Base-by-base conservation (phyloP, 805 yeast species). In the Pichia manshurica region DNA sequence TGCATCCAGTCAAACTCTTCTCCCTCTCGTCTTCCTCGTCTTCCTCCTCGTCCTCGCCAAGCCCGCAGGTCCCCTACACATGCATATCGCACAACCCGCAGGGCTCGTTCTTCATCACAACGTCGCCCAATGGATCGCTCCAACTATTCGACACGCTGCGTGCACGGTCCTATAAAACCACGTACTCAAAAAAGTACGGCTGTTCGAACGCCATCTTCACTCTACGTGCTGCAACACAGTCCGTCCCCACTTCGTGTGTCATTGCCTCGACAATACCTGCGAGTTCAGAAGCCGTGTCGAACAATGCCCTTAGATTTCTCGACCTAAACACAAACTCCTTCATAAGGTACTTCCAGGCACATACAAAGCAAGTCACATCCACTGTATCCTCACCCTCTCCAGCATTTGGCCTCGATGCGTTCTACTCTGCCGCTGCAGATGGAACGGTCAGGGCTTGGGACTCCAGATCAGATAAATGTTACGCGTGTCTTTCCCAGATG, bases 361-460 rank as follows among this genome's bases (percentile, higher is more conserved):
- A 93, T 63, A 80, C 81, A 44, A 86, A 78, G 13, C 75, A 80
- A 51, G 96, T 93, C 4, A 76, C 78, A 4, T 75, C 79, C 8
- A 64, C 93, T 5, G 10, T 88, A 84, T 41, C 96, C 95, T 0
- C 69, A 77, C 5, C 73, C 74, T 47, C 89, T 83, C 57, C 66
- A 75, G 12, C 77, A 86, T 42, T 45, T 42, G 56, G 56, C 3
- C 32, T 34, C 13, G 59, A 56, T 86, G 9, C 79, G 86, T 38
- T 73, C 28, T 54, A 51, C 28, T 51, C 58, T 3, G 42, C 90
- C 0, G 77, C 95, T 0, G 63, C 76, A 48, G 99, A 93, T 62
- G 76, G 82, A 46, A 80, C 96, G 0, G 85, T 89, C 1, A 78
- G 93, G 53, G 55, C 86, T 6, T 93, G 99, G 99, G 98, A 93